Conservation (phyloP, 345 rosid genomes). For the Clausena lansium region DNA sequence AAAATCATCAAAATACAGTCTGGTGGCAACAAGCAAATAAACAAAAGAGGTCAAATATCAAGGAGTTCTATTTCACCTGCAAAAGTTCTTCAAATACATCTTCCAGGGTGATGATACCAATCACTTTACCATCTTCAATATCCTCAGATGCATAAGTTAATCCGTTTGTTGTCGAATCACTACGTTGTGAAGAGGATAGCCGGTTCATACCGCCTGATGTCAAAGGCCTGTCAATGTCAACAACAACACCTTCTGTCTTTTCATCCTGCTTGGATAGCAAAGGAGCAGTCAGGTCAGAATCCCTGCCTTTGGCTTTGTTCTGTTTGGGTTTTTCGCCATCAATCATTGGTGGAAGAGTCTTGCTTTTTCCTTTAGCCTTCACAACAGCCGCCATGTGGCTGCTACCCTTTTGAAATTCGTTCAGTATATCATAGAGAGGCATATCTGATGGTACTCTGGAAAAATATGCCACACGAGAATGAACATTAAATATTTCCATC, state of each 20-base stretch:
- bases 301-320: slow-evolving; percentile 28
- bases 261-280: slow-evolving; percentile 54
- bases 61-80: slow-evolving; percentile 43
- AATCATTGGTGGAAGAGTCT: slow-evolving; percentile 33
- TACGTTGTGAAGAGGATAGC: slow-evolving; percentile 24
- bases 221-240: slow-evolving; percentile 60
- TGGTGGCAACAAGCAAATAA: background rate
- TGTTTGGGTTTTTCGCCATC: slow-evolving; percentile 42
- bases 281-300: slow-evolving; percentile 57
- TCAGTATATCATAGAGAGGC: slow-evolving; percentile 93
- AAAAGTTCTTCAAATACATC: slow-evolving; percentile 97
- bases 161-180: slow-evolving; percentile 39
- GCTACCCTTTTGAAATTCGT: slow-evolving; percentile 99
- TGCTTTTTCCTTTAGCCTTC: slow-evolving; percentile 60
- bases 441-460: slow-evolving; percentile 94
- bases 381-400: slow-evolving; percentile 99
- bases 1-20: slow-evolving; percentile 2
- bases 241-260: slow-evolving; percentile 50
- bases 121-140: slow-evolving; percentile 87
- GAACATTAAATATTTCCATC: slow-evolving; percentile 3
- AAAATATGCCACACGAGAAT: slow-evolving; percentile 15
- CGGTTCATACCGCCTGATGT: slow-evolving; percentile 25
- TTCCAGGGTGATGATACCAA: slow-evolving; percentile 93
- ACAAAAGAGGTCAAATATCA: background rate
- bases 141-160: slow-evolving; percentile 56